phyloP scores from a whole-genome alignment of 306 rosid genomes.

The Gillenia trifoliata region DNA sequence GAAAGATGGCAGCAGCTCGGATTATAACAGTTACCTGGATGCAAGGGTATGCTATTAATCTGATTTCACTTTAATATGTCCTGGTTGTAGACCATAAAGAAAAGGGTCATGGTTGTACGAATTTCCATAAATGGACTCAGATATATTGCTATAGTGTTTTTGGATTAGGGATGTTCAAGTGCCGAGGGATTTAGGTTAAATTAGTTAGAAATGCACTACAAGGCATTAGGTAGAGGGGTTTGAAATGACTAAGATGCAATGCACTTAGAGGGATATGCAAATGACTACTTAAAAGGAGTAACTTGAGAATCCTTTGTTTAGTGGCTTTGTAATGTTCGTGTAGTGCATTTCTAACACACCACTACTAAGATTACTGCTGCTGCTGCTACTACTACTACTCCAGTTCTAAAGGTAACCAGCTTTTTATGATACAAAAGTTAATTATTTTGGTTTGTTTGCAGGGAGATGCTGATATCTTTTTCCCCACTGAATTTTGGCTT shows the following conservation, averaged over 20 bases:
- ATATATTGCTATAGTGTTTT: background rate
- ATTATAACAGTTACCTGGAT: slow-evolving; percentile 69
- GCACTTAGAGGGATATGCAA: no score
- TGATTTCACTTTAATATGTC: background rate
- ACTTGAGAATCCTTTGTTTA: no score
- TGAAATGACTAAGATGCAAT: no score
- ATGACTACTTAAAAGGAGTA: no score
- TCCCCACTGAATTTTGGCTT: slow-evolving; percentile 89
- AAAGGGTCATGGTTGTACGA: background rate
- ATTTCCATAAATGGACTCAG: background rate
- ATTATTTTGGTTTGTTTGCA: slow-evolving; percentile 31
- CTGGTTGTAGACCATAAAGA: no score
- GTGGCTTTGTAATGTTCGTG: no score
- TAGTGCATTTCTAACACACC: no score
- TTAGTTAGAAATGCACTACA: no score
- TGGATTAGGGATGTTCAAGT: no score
- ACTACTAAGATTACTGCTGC: background rate
- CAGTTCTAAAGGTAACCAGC: background rate
- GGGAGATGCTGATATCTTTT: slow-evolving; percentile 97
- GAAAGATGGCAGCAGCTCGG: slow-evolving; percentile 80
- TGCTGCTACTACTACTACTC: background rate
- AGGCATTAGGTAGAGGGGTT: no score
- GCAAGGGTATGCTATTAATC: slow-evolving; percentile 58
- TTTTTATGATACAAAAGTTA: background rate
- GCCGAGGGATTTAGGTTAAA: no score